Base-by-base conservation (phyloP, 2,329 filamentous ascomycete genomes). In the Dothistroma pini region DNA sequence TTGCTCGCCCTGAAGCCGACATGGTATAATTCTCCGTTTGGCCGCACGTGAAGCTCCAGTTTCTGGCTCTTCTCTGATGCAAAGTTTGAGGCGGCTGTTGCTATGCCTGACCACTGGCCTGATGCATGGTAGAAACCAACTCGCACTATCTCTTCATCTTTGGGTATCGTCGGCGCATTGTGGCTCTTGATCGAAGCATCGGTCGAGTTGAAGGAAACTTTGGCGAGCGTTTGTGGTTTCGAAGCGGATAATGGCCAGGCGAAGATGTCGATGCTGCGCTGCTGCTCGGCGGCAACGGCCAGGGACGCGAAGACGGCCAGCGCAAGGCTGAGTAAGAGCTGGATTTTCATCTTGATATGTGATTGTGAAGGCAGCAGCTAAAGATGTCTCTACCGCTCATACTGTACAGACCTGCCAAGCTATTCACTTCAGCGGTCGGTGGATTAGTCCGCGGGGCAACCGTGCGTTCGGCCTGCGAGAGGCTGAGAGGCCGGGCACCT, bases 1-100 rank as follows among this genome's bases (percentile, higher is more conserved):
- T 68, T 70, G 29, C 70, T 71, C 6, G 77, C 75, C 21, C 71
- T 73, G 61, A 81, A 79, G 1, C 78, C 78, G 19, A 81, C 67
- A 63, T 80, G 77, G 60, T 78, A 81, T 7, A 77, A 69, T 57
- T 75, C 72, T 53, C 78, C 79, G 57, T 76, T 71, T 47, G 74
- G 72, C 56, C 79, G 76, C 11, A 80, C 71, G 59, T 79, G 76
- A 41, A 81, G 69, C 29, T 75, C 68, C 55, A 81, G 71, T 66
- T 73, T 78, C 71, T 78, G 78, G 63, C 75, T 73, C 68, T 76
- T 77, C 51, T 72, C 68, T 2, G 75, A 68, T 25, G 71, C 72
- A 62, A 81, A 77, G 63, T 75, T 78, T 11, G 74, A 74, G 11
- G 76, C 76, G 7, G 78, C 74, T 6, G 79, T 79, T 19, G 78